Evolutionary conservation across 2,329 filamentous ascomycete genomes (phyloP).

Genomic region (Dryadomyces quercivorus): DNA sequence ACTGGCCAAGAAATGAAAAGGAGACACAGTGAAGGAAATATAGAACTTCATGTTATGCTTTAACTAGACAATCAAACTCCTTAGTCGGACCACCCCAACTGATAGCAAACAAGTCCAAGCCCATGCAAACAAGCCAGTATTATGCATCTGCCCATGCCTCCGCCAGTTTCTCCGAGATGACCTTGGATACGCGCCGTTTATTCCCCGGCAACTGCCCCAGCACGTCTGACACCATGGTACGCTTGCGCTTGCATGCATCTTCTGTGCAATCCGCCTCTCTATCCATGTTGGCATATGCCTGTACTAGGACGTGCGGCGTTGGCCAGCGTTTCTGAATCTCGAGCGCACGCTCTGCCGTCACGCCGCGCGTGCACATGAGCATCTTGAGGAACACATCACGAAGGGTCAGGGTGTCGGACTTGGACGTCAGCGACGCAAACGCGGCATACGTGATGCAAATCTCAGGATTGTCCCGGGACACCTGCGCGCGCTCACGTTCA

Average conservation of each 20-base stretch:
- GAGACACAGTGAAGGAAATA: not conserved
- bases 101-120: not conserved
- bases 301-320: conserved; percentile 59
- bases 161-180: conserved; percentile 55
- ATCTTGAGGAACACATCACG: conserved; percentile 71
- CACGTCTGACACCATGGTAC: conserved; percentile 45
- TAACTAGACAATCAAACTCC: too few species aligned
- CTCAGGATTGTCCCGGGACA: not conserved
- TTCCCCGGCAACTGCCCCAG: conserved; percentile 49
- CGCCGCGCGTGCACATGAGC: conserved; percentile 67
- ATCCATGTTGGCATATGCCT: conserved; percentile 42
- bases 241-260: conserved; percentile 41
- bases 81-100: too few species aligned
- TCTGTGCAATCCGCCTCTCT: conserved; percentile 28
- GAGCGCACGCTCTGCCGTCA: conserved; percentile 66
- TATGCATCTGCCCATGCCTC: conserved; percentile 48
- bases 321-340: conserved; percentile 71
- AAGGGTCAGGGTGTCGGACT: conserved; percentile 62
- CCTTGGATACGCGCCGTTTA: conserved; percentile 53
- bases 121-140: not conserved
- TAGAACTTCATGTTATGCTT: not conserved
- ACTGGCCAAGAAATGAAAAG: conserved; percentile 22
- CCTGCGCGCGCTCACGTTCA: not conserved
- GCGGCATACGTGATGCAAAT: conserved; percentile 54
- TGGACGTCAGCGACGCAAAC: conserved; percentile 61